These are phyloP conservation scores for Termitomyces sp. DNA, from an alignment of 768 basidiomycete species.

Conservation along the genomic window DNA sequence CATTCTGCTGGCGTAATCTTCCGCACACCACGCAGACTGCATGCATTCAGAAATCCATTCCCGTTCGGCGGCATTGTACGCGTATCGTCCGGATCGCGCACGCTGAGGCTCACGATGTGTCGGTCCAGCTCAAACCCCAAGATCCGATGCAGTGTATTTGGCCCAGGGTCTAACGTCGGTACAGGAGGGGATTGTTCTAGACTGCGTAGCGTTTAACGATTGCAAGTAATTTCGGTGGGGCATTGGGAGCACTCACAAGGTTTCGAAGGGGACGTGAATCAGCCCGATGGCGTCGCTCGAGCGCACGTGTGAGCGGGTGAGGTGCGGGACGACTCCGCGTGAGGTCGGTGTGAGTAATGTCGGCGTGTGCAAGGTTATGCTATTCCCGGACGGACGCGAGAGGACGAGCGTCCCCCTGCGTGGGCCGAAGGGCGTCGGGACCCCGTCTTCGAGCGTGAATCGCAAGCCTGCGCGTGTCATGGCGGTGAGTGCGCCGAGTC, in stretches of 20 bases:
- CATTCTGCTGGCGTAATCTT: slow-evolving; percentile 60
- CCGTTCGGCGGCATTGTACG: slow-evolving; percentile 73
- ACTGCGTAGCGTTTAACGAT: slow-evolving; percentile 23
- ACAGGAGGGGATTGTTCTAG: slow-evolving; percentile 64
- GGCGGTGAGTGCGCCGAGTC: not conserved
- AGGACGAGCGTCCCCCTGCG: slow-evolving; percentile 28
- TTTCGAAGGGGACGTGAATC: slow-evolving; percentile 72
- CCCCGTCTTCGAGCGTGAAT: not conserved
- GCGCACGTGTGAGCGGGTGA: slow-evolving; percentile 56
- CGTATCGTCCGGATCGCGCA: slow-evolving; percentile 60
- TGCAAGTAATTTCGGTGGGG: not conserved
- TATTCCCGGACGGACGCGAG: slow-evolving; percentile 4
- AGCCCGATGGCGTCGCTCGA: slow-evolving; percentile 47
- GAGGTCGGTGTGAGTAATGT: slow-evolving; percentile 57
- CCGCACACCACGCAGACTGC: slow-evolving; percentile 62
- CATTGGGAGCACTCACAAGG: slow-evolving; percentile 53
- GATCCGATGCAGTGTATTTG: slow-evolving; percentile 56
- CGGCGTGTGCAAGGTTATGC: slow-evolving; percentile 51
- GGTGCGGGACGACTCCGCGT: slow-evolving; percentile 69
- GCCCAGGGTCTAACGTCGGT: slow-evolving; percentile 50
- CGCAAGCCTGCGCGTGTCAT: slow-evolving; percentile 3
- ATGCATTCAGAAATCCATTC: slow-evolving; percentile 46
- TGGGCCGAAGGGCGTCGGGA: slow-evolving; percentile 21
- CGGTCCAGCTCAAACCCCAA: slow-evolving; percentile 45
- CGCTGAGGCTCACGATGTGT: slow-evolving; percentile 53